phyloP scores from a whole-genome alignment of 306 rosid genomes.

The Astragalus membranaceus region DNA sequence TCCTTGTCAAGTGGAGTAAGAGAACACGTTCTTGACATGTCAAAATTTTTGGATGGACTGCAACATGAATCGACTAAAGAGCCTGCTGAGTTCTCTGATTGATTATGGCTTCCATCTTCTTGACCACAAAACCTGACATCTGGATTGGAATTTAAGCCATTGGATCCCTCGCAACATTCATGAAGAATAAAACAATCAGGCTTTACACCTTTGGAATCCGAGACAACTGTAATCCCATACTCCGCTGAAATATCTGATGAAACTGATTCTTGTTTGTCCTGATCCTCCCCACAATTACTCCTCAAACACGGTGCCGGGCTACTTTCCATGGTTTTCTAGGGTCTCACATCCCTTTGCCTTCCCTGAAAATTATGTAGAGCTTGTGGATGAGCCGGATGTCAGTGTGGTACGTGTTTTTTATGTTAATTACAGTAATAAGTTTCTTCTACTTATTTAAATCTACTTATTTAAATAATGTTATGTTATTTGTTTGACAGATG shows the following conservation, averaged over 20 bases:
- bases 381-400: no score
- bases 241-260: constrained; percentile 50
- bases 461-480: no score
- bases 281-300: constrained; percentile 44
- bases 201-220: constrained; percentile 24
- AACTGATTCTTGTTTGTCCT: constrained; percentile 41
- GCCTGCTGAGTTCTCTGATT: constrained; percentile 31
- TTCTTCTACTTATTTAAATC: no score
- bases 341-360: no score
- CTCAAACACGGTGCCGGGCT: no score
- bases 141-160: constrained; percentile 19
- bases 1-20: constrained; percentile 31
- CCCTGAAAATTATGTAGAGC: no score
- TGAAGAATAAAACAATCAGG: constrained; percentile 27
- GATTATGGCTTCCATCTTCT: constrained; percentile 21
- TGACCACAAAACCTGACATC: constrained; percentile 27
- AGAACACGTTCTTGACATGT: constrained; percentile 38
- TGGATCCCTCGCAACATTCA: constrained; percentile 30
- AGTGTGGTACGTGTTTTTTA: no score
- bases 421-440: no score
- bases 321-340: no score
- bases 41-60: constrained; percentile 19
- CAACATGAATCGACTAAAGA: constrained; percentile 24
- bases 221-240: constrained; percentile 18
- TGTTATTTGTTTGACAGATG: no score